A percentile compares a stretch with the other conserved stretches of the same genome.
These are phyloP conservation scores for Ceratobasidium sp. DNA, from an alignment of 1,284 basidiomycete genomes.

Conservation along the genomic window DNA sequence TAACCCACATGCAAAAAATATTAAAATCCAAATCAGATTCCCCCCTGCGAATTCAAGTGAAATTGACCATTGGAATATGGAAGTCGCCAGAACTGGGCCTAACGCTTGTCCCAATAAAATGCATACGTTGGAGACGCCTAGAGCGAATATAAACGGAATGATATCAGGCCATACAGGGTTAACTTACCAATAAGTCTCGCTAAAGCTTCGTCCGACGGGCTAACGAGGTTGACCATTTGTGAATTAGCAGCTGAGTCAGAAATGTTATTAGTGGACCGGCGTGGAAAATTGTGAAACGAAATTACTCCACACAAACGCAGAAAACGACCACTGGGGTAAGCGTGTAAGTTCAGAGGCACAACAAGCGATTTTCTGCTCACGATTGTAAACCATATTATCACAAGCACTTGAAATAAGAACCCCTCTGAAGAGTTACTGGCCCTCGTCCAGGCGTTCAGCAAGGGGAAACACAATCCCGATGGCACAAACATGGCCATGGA, in stretches of 20 bases:
- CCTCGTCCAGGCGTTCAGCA: slow-evolving; percentile 20
- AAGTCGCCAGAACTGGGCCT: slow-evolving; percentile 22
- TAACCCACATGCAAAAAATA: slow-evolving; percentile 18
- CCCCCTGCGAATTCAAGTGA: slow-evolving; percentile 25
- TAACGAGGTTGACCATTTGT: slow-evolving; percentile 27
- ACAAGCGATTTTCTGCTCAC: slow-evolving; percentile 1
- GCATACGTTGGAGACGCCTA: slow-evolving; percentile 25
- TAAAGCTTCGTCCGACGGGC: slow-evolving; percentile 26
- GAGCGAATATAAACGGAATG: background rate
- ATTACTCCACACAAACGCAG: slow-evolving; percentile 29
- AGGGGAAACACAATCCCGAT: slow-evolving; percentile 10
- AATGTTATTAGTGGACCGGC: background rate
- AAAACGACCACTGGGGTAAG: slow-evolving; percentile 23
- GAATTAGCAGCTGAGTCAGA: slow-evolving; percentile 21
- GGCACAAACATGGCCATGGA: slow-evolving; percentile 25
- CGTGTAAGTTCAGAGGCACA: background rate
- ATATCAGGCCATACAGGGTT: background rate
- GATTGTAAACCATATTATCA: slow-evolving; percentile 29
- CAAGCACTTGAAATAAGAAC: slow-evolving; percentile 9
- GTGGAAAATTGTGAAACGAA: background rate
- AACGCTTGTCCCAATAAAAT: slow-evolving; percentile 12
- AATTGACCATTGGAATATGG: slow-evolving; percentile 33
- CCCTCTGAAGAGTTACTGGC: slow-evolving; percentile 19
- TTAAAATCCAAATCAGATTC: slow-evolving; percentile 27
- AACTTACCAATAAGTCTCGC: slow-evolving; percentile 29